Base-by-base conservation (phyloP, 257 asterid genomes). In the Nicotiana attenuata region DNA sequence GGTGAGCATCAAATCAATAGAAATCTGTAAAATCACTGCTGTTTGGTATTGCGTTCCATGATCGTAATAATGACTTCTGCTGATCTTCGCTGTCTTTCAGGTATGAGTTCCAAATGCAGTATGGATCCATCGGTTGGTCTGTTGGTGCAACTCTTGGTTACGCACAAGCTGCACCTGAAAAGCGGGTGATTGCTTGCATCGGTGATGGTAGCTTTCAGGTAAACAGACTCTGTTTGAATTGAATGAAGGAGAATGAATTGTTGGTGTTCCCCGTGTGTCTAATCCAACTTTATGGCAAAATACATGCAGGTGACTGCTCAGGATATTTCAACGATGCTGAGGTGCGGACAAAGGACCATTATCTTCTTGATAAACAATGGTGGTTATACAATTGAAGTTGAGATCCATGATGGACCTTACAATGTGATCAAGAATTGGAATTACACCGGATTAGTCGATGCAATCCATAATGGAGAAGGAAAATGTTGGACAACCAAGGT, bases 171-270 rank as follows among this genome's bases (percentile, higher is more conserved):
- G 91, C 82, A n/a, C 92, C 87, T 0, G 87, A 88, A 5, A 94
- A 91, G 77, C 90, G 95, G 6, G 95, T 92, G 67, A 86, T 94
- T 45, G 97, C 97, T 22, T 94, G 89, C 88, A 94, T 94, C 29
- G 97, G 98, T 45, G 97, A 94, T 68, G 98, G 98, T 67, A 94
- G 97, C 88, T 94, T 94, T 81, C 98, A 94, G 94, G 98, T 92
- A 84, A 65, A 31, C 6, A 26, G n/a, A 14, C 2, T 7, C 16
- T n/a, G 3, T 29, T 81, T 69, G 24, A 65, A 33, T 65, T 78
- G 35, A 6, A 6, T 65, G 22, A 2, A 53, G 47, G 0, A 64
- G 28, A 80, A 80, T 45, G n/a, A 38, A 0, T 13, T 0, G 28
- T 19, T 31, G 26, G 7, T 9, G 5, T 63, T 41, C 10, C n/a